Percentiles rank a stretch among this genome's conserved stretches.
Conservation (phyloP, 2,329 filamentous ascomycete species). For the Fusarium guadeloupense region DNA sequence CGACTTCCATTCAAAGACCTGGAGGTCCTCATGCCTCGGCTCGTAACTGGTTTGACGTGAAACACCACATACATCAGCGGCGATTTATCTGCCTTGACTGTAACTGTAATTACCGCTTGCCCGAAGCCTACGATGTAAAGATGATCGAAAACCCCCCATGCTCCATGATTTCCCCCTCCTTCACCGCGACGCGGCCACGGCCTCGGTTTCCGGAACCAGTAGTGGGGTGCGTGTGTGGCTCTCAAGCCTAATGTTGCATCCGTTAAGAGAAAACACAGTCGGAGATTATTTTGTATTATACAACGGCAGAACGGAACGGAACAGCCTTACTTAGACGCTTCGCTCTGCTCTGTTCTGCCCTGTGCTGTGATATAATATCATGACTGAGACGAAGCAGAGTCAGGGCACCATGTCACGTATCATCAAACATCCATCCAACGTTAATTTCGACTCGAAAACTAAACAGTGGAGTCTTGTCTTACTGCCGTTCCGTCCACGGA, state of each 20-base stretch:
- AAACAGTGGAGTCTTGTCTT: conserved; percentile 3
- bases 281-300: conserved; percentile 36
- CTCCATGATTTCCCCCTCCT: neutral
- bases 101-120: conserved; percentile 7
- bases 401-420: neutral
- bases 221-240: conserved; percentile 37
- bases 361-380: neutral
- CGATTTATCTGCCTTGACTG: neutral
- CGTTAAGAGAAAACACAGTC: conserved; percentile 18
- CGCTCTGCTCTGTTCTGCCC: neutral
- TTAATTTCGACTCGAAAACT: neutral
- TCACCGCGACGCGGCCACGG: conserved; percentile 20
- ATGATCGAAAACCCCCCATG: conserved; percentile 9
- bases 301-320: neutral
- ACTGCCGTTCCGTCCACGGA: conserved; percentile 27
- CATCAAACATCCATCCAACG: neutral
- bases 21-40: no score
- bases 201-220: conserved; percentile 37
- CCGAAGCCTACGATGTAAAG: conserved; percentile 4
- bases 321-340: neutral
- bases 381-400: neutral
- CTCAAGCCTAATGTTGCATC: conserved; percentile 26
- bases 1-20: neutral
- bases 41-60: conserved; percentile 11
- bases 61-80: neutral